Evolutionary conservation across 2,329 filamentous ascomycete species (phyloP).

Genomic region (Lasiodiplodia hormozganensis): DNA sequence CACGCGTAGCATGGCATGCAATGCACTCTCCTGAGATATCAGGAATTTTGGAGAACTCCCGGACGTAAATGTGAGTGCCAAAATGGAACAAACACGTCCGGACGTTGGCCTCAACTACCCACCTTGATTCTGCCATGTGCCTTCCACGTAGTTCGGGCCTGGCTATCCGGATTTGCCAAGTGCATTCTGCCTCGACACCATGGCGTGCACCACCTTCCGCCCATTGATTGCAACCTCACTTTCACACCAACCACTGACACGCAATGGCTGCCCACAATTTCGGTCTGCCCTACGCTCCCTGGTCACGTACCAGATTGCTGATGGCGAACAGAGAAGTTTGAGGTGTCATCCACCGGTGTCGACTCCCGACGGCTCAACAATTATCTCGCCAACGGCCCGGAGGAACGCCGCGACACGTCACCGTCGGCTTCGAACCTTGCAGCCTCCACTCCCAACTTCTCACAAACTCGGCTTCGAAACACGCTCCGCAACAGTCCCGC

Average conservation of each 20-base stretch:
- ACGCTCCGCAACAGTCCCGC: constrained; percentile 11
- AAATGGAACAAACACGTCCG: no score
- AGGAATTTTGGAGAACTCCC: no score
- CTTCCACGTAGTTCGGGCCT: not conserved
- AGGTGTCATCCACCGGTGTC: not conserved
- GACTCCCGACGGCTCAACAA: not conserved
- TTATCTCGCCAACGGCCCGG: constrained; percentile 5
- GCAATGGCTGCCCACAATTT: constrained; percentile 5
- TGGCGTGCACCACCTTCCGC: not conserved
- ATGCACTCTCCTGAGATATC: not conserved
- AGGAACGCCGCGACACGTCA: constrained; percentile 17
- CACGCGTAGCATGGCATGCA: not conserved
- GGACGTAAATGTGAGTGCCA: no score
- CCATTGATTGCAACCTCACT: not conserved
- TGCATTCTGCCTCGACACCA: not conserved
- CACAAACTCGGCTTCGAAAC: constrained; percentile 23
- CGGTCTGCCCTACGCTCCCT: not conserved
- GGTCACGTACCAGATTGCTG: not conserved
- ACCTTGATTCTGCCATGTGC: not conserved
- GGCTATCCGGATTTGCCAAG: not conserved
- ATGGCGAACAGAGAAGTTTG: not conserved
- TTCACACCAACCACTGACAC: not conserved
- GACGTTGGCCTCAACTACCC: no score
- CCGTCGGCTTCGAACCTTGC: constrained; percentile 11
- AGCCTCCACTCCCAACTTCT: not conserved